Conservation (phyloP, 176 grass and related monocot genomes). For the Dactylis glomerata region DNA sequence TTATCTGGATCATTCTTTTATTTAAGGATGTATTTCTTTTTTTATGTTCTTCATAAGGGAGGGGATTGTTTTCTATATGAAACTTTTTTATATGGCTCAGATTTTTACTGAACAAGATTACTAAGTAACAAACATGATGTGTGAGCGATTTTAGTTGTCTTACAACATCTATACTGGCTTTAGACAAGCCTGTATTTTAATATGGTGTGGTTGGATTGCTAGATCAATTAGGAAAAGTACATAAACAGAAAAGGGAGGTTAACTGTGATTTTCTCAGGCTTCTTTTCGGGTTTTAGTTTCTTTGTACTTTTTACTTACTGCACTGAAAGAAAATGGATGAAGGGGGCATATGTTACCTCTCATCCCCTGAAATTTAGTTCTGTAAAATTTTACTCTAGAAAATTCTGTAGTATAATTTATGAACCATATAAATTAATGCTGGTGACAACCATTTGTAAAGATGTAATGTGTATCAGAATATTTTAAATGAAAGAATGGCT, state of each 20-base stretch:
- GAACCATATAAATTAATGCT: not conserved
- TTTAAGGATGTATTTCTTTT: not conserved
- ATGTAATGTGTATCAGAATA: not conserved
- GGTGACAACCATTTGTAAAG: not conserved
- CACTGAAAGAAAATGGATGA: not conserved
- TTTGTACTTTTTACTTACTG: not conserved
- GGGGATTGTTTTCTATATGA: not conserved
- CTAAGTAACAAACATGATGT: not conserved
- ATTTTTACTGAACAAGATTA: not conserved
- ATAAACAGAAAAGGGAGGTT: not conserved
- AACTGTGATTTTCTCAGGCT: not conserved
- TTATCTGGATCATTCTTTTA: conserved; percentile 2
- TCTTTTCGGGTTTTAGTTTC: not conserved
- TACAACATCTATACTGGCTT: conserved; percentile 10
- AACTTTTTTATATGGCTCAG: not conserved
- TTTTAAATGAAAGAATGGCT: not conserved
- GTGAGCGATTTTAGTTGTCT: not conserved
- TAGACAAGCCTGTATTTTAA: not conserved
- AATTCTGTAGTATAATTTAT: not conserved
- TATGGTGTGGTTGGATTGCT: not conserved
- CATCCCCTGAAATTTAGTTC: not conserved
- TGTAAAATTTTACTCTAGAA: not conserved
- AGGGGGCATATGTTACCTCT: not conserved
- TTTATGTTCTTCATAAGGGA: not conserved
- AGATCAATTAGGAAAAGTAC: not conserved